phyloP scores from a whole-genome alignment of 2,329 filamentous ascomycete species.

The Diaporthe aspalathi region DNA sequence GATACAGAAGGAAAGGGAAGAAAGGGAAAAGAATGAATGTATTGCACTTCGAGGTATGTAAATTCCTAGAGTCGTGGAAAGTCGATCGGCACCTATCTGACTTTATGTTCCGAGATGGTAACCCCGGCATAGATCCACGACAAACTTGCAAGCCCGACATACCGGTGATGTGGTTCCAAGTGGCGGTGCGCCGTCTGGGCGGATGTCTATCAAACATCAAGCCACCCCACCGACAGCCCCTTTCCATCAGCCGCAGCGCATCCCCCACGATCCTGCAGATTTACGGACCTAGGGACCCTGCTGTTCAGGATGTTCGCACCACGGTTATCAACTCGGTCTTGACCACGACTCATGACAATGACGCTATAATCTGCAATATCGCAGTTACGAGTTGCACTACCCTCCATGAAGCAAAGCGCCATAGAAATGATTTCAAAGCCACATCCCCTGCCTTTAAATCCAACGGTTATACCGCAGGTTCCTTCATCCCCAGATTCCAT shows the following conservation, averaged over 20 bases:
- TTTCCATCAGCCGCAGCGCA: not conserved
- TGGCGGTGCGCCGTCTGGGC: constrained; percentile 1
- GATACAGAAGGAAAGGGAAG: not conserved
- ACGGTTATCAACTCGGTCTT: not conserved
- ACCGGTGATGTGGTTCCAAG: not conserved
- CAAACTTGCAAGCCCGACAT: constrained; percentile 4
- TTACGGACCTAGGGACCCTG: not conserved
- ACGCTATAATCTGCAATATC: not conserved
- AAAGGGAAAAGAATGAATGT: no score
- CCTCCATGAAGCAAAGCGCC: not conserved
- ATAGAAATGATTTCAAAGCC: not conserved
- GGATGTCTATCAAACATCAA: constrained; percentile 10
- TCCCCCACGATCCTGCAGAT: not conserved
- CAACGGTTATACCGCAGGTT: constrained; percentile 11
- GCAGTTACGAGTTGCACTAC: constrained; percentile 5
- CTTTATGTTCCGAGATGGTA: constrained; percentile 4
- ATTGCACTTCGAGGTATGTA: not conserved
- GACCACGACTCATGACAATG: constrained; percentile 14
- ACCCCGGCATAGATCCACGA: not conserved
- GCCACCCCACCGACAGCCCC: constrained; percentile 4
- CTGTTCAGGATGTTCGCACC: not conserved
- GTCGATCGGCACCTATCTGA: not conserved
- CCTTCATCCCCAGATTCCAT: not conserved
- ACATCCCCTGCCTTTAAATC: not conserved
- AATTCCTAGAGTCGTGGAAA: not conserved